Percentiles rank a stretch among this genome's conserved stretches.
These are phyloP conservation scores for Fimicolochytrium jonesii DNA, from an alignment of 192 early-diverging fungal species.

Conservation along the genomic window DNA sequence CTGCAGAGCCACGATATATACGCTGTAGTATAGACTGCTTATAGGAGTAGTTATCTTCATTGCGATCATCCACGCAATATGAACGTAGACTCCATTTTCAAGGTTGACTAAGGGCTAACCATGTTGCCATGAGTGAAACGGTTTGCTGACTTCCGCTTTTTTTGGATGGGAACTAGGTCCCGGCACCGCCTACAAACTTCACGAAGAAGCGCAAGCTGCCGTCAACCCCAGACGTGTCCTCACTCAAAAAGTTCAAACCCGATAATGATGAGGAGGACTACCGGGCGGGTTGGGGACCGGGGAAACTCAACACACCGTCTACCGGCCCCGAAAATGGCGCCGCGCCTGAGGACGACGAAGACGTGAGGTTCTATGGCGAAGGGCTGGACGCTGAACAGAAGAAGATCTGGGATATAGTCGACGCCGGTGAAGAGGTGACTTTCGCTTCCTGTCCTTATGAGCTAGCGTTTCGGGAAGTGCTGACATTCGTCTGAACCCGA, in stretches of 20 bases:
- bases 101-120: conserved; percentile 5
- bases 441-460: not conserved
- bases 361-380: conserved; percentile 78
- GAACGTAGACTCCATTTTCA: conserved; percentile 36
- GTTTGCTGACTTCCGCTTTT: not conserved
- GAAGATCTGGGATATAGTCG: conserved; percentile 75
- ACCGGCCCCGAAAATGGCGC: not conserved
- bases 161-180: not conserved
- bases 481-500: not conserved
- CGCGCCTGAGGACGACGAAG: conserved; percentile 53
- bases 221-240: conserved; percentile 34
- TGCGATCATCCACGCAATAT: conserved; percentile 1
- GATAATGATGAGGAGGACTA: conserved; percentile 32
- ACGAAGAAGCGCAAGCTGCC: conserved; percentile 50
- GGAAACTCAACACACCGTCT: not conserved
- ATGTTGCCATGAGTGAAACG: too few relatives aligned
- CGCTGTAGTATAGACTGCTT: too few relatives aligned
- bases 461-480: not conserved
- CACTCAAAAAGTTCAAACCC: conserved; percentile 33
- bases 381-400: conserved; percentile 76
- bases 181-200: conserved; percentile 20
- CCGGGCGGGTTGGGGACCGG: conserved; percentile 13
- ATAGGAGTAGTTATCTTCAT: too few relatives aligned
- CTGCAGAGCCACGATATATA: too few relatives aligned
- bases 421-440: conserved; percentile 73